These are phyloP conservation scores for Inonotus obliquus DNA, from an alignment of 1,284 basidiomycete species.

Conservation along the genomic window DNA sequence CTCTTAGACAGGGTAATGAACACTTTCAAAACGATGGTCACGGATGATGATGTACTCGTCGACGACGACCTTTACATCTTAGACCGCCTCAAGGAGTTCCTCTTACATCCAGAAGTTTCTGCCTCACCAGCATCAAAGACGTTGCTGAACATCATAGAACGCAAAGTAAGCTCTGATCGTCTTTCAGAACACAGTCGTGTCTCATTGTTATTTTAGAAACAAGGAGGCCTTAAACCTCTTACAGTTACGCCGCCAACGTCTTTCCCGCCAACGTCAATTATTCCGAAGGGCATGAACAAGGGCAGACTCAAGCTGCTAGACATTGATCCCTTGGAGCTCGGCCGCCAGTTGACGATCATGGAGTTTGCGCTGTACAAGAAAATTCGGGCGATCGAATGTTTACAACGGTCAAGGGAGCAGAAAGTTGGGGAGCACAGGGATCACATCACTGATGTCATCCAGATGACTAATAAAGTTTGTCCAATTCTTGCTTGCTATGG, in stretches of 20 bases:
- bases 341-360: conserved; percentile 91
- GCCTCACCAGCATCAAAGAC: conserved; percentile 68
- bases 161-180: conserved; percentile 53
- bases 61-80: conserved; percentile 78
- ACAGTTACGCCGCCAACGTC: conserved; percentile 16
- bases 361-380: conserved; percentile 86
- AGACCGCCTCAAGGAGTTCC: conserved; percentile 74
- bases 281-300: conserved; percentile 55
- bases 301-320: conserved; percentile 84
- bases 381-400: conserved; percentile 89
- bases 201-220: conserved; percentile 10
- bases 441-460: conserved; percentile 88
- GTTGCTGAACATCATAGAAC: conserved; percentile 67
- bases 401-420: conserved; percentile 76
- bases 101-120: conserved; percentile 60
- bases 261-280: conserved; percentile 62
- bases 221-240: conserved; percentile 15
- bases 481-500: background rate
- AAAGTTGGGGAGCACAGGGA: conserved; percentile 63
- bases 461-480: conserved; percentile 80
- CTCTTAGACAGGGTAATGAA: conserved; percentile 63
- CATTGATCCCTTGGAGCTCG: conserved; percentile 87
- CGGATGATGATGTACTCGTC: conserved; percentile 76
- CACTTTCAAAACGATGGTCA: conserved; percentile 76
- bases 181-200: background rate